A percentile compares a stretch with the other conserved stretches of the same genome.
phyloP scores from a whole-genome alignment of 176 grass and related monocot species.

The Rhipidocladum racemiflorum region DNA sequence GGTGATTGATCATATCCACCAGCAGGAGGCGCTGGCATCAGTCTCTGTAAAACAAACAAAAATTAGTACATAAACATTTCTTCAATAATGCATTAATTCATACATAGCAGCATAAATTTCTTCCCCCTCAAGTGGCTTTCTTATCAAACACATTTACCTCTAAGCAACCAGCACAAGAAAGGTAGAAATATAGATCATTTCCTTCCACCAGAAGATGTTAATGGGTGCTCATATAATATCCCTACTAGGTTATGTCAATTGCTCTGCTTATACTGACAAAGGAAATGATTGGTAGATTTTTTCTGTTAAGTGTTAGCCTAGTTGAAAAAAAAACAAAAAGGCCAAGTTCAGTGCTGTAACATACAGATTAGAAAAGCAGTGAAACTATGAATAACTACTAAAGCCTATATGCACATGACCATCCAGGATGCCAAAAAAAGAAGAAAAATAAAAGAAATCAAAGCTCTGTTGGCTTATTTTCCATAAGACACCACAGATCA shows the following conservation, averaged over 20 bases:
- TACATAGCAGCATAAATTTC: neutral
- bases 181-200: neutral
- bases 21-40: constrained; percentile 49
- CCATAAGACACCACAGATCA: constrained; percentile 34
- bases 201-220: neutral
- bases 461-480: neutral
- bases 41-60: constrained; percentile 53
- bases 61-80: neutral
- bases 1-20: constrained; percentile 61
- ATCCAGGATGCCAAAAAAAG: neutral
- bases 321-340: neutral
- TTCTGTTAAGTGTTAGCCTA: neutral
- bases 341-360: neutral
- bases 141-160: neutral
- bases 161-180: neutral
- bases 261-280: neutral
- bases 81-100: neutral
- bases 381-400: neutral
- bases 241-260: neutral
- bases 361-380: neutral
- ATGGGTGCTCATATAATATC: neutral
- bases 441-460: neutral
- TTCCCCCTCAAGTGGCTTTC: neutral
- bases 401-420: neutral
- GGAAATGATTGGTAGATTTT: neutral